Evolutionary conservation across 495 filamentous ascomycete genomes (phyloP).

Genomic region (Amniculicola lignicola): DNA sequence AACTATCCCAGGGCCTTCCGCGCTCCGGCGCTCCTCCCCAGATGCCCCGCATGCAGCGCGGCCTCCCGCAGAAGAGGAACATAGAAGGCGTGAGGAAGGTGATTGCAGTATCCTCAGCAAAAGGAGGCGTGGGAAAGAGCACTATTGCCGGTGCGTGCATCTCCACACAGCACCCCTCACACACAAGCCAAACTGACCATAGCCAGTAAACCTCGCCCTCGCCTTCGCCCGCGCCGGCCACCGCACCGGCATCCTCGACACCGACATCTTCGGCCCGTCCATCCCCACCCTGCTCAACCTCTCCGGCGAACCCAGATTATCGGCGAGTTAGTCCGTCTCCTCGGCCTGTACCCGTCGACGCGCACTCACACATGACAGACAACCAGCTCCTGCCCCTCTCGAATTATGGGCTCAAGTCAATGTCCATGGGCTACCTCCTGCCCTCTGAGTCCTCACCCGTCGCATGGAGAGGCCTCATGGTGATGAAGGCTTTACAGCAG

Average conservation of each 20-base stretch:
- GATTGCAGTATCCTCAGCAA: constrained; percentile 89
- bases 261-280: constrained; percentile 94
- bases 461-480: constrained; percentile 96
- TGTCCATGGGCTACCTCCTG: constrained; percentile 96
- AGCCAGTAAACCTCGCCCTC: constrained; percentile 76
- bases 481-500: constrained; percentile 95
- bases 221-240: constrained; percentile 77
- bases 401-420: constrained; percentile 95
- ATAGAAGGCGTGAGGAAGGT: constrained; percentile 82
- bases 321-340: constrained; percentile 17
- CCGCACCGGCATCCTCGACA: constrained; percentile 83
- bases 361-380: constrained; percentile 44
- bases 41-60: constrained; percentile 77
- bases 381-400: constrained; percentile 82
- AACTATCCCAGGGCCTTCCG: constrained; percentile 66
- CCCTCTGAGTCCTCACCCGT: constrained; percentile 68
- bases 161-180: neutral
- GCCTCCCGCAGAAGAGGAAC: constrained; percentile 73
- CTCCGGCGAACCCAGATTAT: constrained; percentile 60
- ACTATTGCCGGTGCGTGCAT: constrained; percentile 73
- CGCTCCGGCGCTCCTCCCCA: constrained; percentile 66
- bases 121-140: constrained; percentile 94
- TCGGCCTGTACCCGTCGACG: neutral
- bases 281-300: constrained; percentile 88
- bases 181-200: neutral